Evolutionary conservation across 2,329 filamentous ascomycete genomes (phyloP), one percentile per base, ranked within the genome.

Genomic region (Aspergillus quadricinctus): DNA sequence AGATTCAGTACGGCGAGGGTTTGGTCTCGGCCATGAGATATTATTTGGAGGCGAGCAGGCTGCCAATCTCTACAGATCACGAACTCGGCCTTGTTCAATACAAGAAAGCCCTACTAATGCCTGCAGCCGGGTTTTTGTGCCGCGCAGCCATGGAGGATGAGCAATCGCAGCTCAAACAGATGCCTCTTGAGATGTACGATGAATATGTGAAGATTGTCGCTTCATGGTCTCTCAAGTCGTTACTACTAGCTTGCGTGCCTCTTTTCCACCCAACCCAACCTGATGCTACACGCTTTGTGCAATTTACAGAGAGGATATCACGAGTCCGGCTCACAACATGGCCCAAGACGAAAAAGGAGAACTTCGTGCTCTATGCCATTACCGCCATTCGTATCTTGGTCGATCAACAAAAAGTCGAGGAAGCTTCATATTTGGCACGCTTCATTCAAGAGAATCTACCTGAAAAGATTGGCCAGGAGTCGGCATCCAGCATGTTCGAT

Each of bases 221-320:
- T 23, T 50, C 66, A 8, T 50, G 70, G 23, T 61, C 64, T 17
- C 58, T 61, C 11, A 59, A 57, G 17, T 63, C 64, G 5, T 59
- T 70, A n/a, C 58, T 72, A 52, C 58, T 58, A 4, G 64, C 68
- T 19, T 64, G 69, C 9, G 61, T 75, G 28, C 63, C 63, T 7
- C 60, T 78, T 48, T 74, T 73, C 45, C 74, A 77, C 56, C 76
- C 76, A 2, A 67, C 64, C 5, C 51, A 67, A 23, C 75, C 75
- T 8, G 66, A 71, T 41, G 58, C 70, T 3, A 53, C 55, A 7
- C 69, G 66, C 5, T 66, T 75, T 37, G 55, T 75, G n/a, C 50
- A 62, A 11, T 68, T 68, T 52, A 61, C 69, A 40, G 63, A 66
- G 48, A 53, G 31, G 4, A 43, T 69, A 19, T 62, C 68, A 25